These are phyloP conservation scores for Camelina sativa DNA, from an alignment of 345 rosid species.

Conservation along the genomic window DNA sequence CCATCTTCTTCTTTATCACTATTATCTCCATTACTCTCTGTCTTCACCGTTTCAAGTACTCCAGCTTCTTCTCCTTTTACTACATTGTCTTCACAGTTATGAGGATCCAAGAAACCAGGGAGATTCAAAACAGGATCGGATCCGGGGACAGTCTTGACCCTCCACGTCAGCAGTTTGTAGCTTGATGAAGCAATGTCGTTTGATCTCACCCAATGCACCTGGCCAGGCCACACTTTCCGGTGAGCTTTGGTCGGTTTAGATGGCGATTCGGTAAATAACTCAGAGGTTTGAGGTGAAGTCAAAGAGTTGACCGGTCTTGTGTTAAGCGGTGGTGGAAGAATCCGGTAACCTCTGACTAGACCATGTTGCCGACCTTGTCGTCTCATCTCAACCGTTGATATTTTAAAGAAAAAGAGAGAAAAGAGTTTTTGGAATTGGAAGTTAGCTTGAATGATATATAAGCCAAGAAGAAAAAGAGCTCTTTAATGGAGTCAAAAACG, in stretches of 20 bases:
- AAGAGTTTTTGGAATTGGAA: background rate
- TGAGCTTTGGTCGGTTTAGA: constrained; percentile 60
- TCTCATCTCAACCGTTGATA: constrained; percentile 51
- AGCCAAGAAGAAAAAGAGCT: constrained; percentile 34
- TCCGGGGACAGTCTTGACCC: constrained; percentile 43
- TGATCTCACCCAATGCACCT: constrained; percentile 58
- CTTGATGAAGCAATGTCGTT: constrained; percentile 44
- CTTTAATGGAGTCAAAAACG: constrained; percentile 31
- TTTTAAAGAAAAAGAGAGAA: background rate
- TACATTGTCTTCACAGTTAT: constrained; percentile 33
- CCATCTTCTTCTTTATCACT: constrained; percentile 22
- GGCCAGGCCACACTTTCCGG: constrained; percentile 56
- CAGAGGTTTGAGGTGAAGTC: constrained; percentile 50
- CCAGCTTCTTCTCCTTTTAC: background rate
- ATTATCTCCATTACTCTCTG: background rate
- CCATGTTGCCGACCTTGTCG: constrained; percentile 77
- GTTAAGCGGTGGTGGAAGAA: constrained; percentile 55
- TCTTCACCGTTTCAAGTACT: constrained; percentile 13
- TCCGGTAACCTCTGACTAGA: constrained; percentile 56
- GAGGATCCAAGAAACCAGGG: constrained; percentile 45
- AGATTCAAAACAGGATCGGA: constrained; percentile 34
- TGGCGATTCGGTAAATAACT: constrained; percentile 50
- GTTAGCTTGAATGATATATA: constrained; percentile 31
- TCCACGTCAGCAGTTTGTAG: constrained; percentile 50
- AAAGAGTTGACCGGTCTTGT: constrained; percentile 50